Conservation (phyloP, 108 stramenopile species). For the Bacterosira constricta region DNA sequence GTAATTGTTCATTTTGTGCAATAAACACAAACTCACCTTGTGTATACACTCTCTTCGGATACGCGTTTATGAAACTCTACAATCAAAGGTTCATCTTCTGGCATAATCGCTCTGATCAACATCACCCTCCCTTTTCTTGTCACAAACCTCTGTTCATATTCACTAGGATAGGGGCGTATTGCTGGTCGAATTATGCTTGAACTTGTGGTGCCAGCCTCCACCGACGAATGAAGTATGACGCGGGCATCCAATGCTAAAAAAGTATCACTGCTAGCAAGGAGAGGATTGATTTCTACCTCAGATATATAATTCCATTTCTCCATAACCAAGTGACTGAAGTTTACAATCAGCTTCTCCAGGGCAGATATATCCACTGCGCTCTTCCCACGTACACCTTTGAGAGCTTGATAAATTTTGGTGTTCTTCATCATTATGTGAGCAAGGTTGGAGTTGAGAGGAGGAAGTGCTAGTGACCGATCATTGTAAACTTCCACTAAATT, state of each 20-base stretch:
- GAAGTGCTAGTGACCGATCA: conserved; percentile 25
- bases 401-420: conserved; percentile 36
- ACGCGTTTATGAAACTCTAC: conserved; percentile 38
- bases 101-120: conserved; percentile 37
- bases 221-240: conserved; percentile 22
- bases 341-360: conserved; percentile 35
- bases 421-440: conserved; percentile 39
- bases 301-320: conserved; percentile 37
- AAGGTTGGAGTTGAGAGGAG: conserved; percentile 47
- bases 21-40: conserved; percentile 21
- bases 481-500: conserved; percentile 37
- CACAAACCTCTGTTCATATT: conserved; percentile 25
- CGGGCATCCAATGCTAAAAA: conserved; percentile 38
- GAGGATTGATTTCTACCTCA: conserved; percentile 50
- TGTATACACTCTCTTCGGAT: conserved; percentile 37
- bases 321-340: conserved; percentile 38
- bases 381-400: conserved; percentile 32
- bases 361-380: conserved; percentile 22
- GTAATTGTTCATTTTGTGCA: no score
- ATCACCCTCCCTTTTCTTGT: conserved; percentile 31
- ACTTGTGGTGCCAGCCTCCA: background rate
- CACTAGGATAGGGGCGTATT: conserved; percentile 40
- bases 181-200: conserved; percentile 25
- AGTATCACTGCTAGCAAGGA: conserved; percentile 10
- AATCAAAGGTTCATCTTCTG: conserved; percentile 42